Evolutionary conservation across 352 stramenopile species (phyloP).

Genomic region (Globisporangium takayamanum): DNA sequence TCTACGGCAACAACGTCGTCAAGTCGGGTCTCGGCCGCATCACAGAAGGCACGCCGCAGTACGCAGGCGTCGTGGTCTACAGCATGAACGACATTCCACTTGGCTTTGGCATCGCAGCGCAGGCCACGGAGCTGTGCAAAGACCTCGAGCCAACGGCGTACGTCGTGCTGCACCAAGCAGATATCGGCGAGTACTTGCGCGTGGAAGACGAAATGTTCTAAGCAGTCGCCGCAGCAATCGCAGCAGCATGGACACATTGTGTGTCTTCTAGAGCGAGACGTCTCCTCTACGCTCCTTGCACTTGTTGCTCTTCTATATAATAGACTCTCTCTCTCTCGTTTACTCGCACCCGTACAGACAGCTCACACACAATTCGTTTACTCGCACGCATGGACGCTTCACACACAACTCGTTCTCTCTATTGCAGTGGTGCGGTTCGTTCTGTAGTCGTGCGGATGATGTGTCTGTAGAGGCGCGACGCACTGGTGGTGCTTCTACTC

Average conservation of each 20-base stretch:
- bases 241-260: neutral
- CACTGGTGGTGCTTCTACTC: constrained; percentile 8
- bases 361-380: no score
- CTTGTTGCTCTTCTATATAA: neutral
- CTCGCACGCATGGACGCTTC: no score
- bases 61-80: constrained; percentile 97
- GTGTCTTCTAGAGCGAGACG: neutral
- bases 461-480: no score
- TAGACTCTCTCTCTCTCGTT: constrained; percentile 1
- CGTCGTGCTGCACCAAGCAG: constrained; percentile 98
- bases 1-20: constrained; percentile 99
- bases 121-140: constrained; percentile 94
- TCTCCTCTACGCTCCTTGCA: constrained; percentile 14
- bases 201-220: constrained; percentile 98
- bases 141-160: constrained; percentile 95
- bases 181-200: constrained; percentile 99
- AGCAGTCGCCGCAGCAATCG: neutral
- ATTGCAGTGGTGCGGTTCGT: no score
- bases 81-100: constrained; percentile 98
- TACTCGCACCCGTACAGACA: neutral
- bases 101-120: constrained; percentile 96
- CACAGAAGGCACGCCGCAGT: constrained; percentile 97
- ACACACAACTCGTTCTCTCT: no score
- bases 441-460: no score
- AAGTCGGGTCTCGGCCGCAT: constrained; percentile 97